Evolutionary conservation across 2,329 filamentous ascomycete species (phyloP), one percentile per base, ranked within the genome.

Genomic region (Ambrosiella cleistominuta): DNA sequence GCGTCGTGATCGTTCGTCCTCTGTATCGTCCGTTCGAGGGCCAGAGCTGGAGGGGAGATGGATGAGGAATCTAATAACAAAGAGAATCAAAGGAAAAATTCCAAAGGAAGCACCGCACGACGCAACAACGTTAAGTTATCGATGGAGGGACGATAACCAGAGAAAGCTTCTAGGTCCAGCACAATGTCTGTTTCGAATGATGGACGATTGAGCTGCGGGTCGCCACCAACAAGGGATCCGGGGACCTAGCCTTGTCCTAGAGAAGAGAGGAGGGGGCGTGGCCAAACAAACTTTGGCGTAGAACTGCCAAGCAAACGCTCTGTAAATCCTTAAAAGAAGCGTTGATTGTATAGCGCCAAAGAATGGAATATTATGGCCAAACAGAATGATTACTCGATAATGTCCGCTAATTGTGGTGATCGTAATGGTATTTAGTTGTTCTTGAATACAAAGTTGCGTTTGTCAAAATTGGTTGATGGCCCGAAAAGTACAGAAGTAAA

Each of bases 1-100:
- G 8, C 8, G 47, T 9, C 39, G 56, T 8, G 47, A n/a, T 51
- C 44, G 51, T 37, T 42, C 37, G 27, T 40, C 36, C 35, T 54
- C 40, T 42, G 50, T 44, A 50, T 42, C 39, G 54, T 49, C 53
- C 45, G 50, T 59, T 55, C 57, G 53, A 45, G 38, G 36, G 12
- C 53, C 57, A 59, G 57, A 60, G 54, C 35, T 56, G 27, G 37
- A 59, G 47, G 38, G 51, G 57, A 51, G 27, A 37, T 38, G 27
- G 44, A 59, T n/a, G 54, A 17, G 12, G 37, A 56, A 57, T 37
- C 47, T 27, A 39, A 60, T 13, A 11, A 36, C 3, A 36, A 27
- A 35, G 8, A 51, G 7, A 57, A 47, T 42, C 15, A 60, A 37
- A 57, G 54, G 35, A 57, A 17, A 59, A 53, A 49, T 7, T 39